Evolutionary conservation across 768 basidiomycete species (phyloP).

Genomic region (Auriscalpium vulgare): DNA sequence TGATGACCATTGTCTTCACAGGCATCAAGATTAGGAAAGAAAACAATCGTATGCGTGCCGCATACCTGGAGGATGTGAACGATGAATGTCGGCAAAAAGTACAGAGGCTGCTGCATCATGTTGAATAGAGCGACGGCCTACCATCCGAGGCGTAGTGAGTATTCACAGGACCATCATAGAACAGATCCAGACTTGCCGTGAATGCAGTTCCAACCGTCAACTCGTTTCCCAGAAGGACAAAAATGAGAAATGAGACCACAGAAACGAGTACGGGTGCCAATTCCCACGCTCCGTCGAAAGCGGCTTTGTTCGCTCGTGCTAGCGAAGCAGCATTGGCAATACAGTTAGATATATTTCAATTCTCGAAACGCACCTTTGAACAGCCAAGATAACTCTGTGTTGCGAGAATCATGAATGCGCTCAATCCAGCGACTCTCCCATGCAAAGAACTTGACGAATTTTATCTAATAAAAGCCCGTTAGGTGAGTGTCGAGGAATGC

Average conservation of each 20-base stretch:
- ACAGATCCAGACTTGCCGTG: conserved; percentile 43
- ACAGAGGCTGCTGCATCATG: conserved; percentile 76
- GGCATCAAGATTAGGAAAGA: background rate
- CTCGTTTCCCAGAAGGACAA: conserved; percentile 63
- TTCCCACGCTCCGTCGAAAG: conserved; percentile 69
- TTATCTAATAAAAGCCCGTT: conserved; percentile 32
- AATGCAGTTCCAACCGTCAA: conserved; percentile 78
- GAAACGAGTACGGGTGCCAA: conserved; percentile 75
- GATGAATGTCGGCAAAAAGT: conserved; percentile 73
- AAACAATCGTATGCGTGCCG: background rate
- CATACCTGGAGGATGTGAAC: conserved; percentile 62
- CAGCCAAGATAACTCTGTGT: conserved; percentile 70
- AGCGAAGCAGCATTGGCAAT: background rate
- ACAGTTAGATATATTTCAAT: too few relatives aligned
- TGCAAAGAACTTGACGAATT: conserved; percentile 80
- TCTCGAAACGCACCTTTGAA: conserved; percentile 31
- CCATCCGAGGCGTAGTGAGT: background rate
- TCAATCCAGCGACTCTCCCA: conserved; percentile 75
- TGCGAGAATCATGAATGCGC: conserved; percentile 53
- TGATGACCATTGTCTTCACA: conserved; percentile 42
- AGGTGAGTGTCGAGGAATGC: too few relatives aligned
- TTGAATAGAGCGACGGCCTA: conserved; percentile 75
- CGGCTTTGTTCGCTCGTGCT: conserved; percentile 65
- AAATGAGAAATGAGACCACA: conserved; percentile 69
- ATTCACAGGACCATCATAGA: background rate